These are phyloP conservation scores for Penicillium psychrosexuale DNA, from an alignment of 2,329 filamentous ascomycete species.

Conservation along the genomic window DNA sequence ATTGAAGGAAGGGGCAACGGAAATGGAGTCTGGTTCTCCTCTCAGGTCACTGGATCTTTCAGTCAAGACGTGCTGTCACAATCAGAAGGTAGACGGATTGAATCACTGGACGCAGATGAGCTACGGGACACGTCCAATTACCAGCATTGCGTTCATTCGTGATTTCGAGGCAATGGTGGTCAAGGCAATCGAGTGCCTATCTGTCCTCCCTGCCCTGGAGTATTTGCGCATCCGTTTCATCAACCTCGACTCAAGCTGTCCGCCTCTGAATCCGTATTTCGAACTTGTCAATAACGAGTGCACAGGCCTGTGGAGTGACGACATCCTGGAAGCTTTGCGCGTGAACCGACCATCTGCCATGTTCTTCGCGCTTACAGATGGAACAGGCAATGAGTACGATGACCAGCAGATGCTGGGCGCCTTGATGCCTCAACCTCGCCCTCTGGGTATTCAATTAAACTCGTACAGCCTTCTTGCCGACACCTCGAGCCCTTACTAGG, in stretches of 20 bases:
- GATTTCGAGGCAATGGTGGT: conserved; percentile 68
- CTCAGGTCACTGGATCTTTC: conserved; percentile 68
- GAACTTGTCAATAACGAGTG: conserved; percentile 59
- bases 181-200: conserved; percentile 60
- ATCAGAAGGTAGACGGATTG: conserved; percentile 3
- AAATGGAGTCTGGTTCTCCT: conserved; percentile 17
- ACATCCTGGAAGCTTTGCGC: conserved; percentile 60
- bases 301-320: conserved; percentile 69
- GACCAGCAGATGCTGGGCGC: neutral
- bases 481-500: neutral
- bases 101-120: neutral
- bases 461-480: neutral
- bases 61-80: conserved; percentile 70
- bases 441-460: neutral
- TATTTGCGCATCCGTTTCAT: conserved; percentile 71
- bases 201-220: conserved; percentile 57
- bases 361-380: conserved; percentile 63
- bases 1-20: conserved; percentile 49
- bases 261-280: conserved; percentile 71
- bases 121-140: conserved; percentile 56
- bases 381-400: conserved; percentile 40
- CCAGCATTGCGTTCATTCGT: conserved; percentile 68
- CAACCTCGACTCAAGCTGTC: conserved; percentile 69
- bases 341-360: conserved; percentile 56
- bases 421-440: neutral